phyloP scores from a whole-genome alignment of 2,329 filamentous ascomycete genomes.

The Monosporascus sp. region DNA sequence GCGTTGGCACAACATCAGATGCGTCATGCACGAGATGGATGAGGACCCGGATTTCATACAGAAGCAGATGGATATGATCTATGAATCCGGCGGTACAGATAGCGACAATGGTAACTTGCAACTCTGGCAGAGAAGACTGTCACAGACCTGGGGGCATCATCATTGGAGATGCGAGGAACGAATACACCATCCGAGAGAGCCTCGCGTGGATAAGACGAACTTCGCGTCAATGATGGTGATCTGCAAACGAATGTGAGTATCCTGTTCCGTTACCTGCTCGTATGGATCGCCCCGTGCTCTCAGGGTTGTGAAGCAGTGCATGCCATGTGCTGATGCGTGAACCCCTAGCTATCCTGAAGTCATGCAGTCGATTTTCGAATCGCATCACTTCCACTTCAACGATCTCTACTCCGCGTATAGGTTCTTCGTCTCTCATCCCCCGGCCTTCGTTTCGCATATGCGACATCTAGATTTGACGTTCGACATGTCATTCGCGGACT shows the following conservation, averaged over 20 bases:
- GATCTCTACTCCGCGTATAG: conserved; percentile 22
- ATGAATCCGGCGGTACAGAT: conserved; percentile 3
- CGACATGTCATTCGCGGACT: conserved; percentile 19
- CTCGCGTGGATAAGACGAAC: conserved; percentile 18
- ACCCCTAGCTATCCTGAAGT: conserved; percentile 25
- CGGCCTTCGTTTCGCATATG: conserved; percentile 16
- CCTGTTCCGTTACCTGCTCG: background rate
- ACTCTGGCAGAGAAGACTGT: conserved; percentile 23
- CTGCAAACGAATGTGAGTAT: conserved; percentile 27
- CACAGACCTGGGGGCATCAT: conserved; percentile 25
- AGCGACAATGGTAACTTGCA: conserved; percentile 12
- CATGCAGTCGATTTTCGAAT: conserved; percentile 25
- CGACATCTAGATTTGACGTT: conserved; percentile 25
- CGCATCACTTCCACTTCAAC: conserved; percentile 25
- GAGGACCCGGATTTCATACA: conserved; percentile 22
- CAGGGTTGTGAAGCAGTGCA: no score
- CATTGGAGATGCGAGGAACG: conserved; percentile 28
- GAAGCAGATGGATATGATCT: conserved; percentile 22
- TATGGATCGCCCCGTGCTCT: background rate
- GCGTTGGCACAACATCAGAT: conserved; percentile 22
- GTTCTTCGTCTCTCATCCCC: conserved; percentile 21
- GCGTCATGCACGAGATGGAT: conserved; percentile 24
- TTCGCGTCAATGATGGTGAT: conserved; percentile 23
- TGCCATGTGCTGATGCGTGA: background rate
- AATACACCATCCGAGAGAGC: conserved; percentile 14